phyloP scores from a whole-genome alignment of 2,329 filamentous ascomycete genomes.

The Rosellinia necatrix region DNA sequence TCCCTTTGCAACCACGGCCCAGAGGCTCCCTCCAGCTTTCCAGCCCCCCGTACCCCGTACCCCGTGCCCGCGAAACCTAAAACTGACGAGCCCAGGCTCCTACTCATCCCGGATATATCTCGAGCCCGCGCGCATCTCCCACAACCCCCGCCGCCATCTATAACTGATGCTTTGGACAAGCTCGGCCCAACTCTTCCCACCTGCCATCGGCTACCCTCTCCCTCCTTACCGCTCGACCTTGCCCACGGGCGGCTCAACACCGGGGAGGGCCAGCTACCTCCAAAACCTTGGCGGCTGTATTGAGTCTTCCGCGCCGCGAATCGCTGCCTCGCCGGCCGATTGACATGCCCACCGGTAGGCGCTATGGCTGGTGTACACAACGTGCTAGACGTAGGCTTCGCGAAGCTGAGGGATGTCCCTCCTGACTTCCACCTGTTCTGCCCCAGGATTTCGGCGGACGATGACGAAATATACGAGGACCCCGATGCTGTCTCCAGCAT shows the following conservation, averaged over 20 bases:
- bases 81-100: constrained; percentile 6
- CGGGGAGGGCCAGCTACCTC: neutral
- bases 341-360: constrained; percentile 32
- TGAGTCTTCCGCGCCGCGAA: neutral
- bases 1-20: neutral
- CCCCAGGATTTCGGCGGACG: constrained; percentile 65
- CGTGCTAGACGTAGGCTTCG: constrained; percentile 36
- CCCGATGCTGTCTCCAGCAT: constrained; percentile 52
- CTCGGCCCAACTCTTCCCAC: neutral
- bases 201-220: neutral
- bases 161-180: neutral
- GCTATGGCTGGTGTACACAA: constrained; percentile 37
- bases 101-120: neutral
- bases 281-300: neutral
- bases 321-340: neutral
- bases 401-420: constrained; percentile 31
- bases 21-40: neutral
- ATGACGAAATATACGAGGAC: constrained; percentile 67
- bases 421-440: constrained; percentile 64
- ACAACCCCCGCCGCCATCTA: neutral
- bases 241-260: neutral
- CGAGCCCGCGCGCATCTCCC: neutral
- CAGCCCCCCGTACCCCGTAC: no score
- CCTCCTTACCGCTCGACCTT: neutral
- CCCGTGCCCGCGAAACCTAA: neutral